Conservation (phyloP, 164 flowering plant genomes). For the Platanus orientalis region DNA sequence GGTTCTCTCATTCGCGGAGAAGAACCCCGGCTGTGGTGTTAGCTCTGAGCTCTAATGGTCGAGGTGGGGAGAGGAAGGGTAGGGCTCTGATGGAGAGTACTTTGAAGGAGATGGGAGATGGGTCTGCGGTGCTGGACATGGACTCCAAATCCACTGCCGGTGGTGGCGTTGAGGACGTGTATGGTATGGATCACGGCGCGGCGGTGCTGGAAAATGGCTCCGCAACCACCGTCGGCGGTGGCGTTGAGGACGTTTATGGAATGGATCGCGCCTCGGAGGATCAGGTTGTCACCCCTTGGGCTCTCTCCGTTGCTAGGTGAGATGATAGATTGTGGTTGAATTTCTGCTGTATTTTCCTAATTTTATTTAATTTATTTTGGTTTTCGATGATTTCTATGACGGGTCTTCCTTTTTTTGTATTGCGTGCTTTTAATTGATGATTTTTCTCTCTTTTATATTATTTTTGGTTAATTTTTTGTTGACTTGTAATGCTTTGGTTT, state of each 20-base stretch:
- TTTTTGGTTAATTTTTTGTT: too few relatives aligned
- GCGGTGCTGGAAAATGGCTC: constrained; percentile 37
- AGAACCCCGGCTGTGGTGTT: constrained; percentile 18
- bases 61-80: constrained; percentile 12
- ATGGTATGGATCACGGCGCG: too few relatives aligned
- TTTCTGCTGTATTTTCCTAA: background rate
- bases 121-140: constrained; percentile 32
- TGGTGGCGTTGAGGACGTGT: constrained; percentile 64
- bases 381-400: too few relatives aligned
- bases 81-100: constrained; percentile 36
- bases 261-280: constrained; percentile 72
- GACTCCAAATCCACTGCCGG: constrained; percentile 44
- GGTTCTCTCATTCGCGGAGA: constrained; percentile 23
- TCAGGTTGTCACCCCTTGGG: constrained; percentile 71
- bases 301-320: constrained; percentile 67
- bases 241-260: constrained; percentile 62
- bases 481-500: too few relatives aligned
- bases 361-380: background rate
- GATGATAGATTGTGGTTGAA: too few relatives aligned
- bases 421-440: too few relatives aligned
- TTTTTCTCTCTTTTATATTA: too few relatives aligned
- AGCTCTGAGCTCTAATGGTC: constrained; percentile 9
- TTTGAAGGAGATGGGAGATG: constrained; percentile 30
- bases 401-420: too few relatives aligned
- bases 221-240: constrained; percentile 54